Evolutionary conservation across 768 basidiomycete genomes (phyloP), one percentile per base, ranked within the genome.

Genomic region (Auricularia heimuer): DNA sequence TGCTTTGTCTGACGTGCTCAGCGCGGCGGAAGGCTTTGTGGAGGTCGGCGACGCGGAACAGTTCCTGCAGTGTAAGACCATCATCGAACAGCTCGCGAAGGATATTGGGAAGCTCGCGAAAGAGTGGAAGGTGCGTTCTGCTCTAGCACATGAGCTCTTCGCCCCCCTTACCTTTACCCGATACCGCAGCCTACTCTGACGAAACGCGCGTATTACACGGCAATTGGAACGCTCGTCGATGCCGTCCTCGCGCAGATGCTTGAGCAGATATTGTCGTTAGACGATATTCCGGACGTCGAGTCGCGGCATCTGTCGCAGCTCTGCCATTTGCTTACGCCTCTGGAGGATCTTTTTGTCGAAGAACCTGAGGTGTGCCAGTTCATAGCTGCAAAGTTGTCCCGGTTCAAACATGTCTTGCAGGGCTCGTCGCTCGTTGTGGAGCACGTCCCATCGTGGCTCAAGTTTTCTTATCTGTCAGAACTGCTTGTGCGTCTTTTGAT

Each of bases 401-500:
- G 34, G 63, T 16, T 21, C 62, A 2, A 29, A 64, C 39, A 44
- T 64, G 37, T 45, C 36, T 14, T 37, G 61, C 54, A 39, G 24
- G 21, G 58, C 39, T 66, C 87, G 21, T 88, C 91, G 0, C 85
- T 89, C 61, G 86, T 92, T 6, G 89, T 88, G 0, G 86, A 85
- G 0, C 92, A 92, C 68, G 91, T 95, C n/a, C 89, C 92, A 1
- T 87, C 85, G 12, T 98, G 95, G 95, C 80, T 97, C 69, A 96
- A 96, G 74, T 96, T 92, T 74, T 93, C 90, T 21, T 98, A 98
- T 74, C 80, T 97, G 3, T 92, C 92, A 1, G 94, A 97, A 74
- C 81, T 98, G 12, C 73, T 98, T 80, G 94, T 94, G 66, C 58
- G 89, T 34, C 3, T 29, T 29, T 29, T 29, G 29, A 29, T 29